Percentiles rank a stretch among this genome's conserved stretches.
phyloP scores from a whole-genome alignment of 441 rosid species.

The Pelargonium myrrhifolium region DNA sequence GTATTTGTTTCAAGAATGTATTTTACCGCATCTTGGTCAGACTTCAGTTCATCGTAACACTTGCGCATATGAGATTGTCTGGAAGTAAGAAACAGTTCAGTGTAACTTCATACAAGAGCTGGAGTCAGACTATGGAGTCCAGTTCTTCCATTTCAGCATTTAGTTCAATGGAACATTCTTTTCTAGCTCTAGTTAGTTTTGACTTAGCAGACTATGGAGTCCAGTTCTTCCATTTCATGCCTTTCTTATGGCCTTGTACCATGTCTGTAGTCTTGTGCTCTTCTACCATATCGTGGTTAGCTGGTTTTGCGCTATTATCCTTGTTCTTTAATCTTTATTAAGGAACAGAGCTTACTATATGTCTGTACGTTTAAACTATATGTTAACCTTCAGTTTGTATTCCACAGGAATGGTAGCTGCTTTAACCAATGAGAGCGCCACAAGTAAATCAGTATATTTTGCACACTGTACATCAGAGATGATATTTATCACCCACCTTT shows the following conservation, averaged over 20 bases:
- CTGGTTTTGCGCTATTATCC: neutral
- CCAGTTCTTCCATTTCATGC: neutral
- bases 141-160: neutral
- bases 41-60: neutral
- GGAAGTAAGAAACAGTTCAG: neutral
- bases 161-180: neutral
- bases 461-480: slow-evolving; percentile 78
- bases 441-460: slow-evolving; percentile 69
- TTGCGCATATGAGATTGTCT: neutral
- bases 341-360: neutral
- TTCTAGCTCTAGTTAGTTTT: neutral
- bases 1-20: neutral
- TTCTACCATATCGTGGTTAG: neutral
- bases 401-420: slow-evolving; percentile 63
- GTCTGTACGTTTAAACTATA: slow-evolving; percentile 9
- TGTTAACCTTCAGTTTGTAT: neutral
- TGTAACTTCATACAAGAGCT: neutral
- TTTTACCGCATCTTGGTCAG: neutral
- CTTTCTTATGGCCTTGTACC: neutral
- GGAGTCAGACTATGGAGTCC: neutral
- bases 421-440: slow-evolving; percentile 69
- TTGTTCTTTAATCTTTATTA: neutral
- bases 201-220: neutral
- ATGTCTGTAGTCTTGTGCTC: neutral
- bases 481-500: slow-evolving; percentile 69